These are phyloP conservation scores for Chlorella vulgaris DNA, from an alignment of 139 green algal species.

Conservation along the genomic window DNA sequence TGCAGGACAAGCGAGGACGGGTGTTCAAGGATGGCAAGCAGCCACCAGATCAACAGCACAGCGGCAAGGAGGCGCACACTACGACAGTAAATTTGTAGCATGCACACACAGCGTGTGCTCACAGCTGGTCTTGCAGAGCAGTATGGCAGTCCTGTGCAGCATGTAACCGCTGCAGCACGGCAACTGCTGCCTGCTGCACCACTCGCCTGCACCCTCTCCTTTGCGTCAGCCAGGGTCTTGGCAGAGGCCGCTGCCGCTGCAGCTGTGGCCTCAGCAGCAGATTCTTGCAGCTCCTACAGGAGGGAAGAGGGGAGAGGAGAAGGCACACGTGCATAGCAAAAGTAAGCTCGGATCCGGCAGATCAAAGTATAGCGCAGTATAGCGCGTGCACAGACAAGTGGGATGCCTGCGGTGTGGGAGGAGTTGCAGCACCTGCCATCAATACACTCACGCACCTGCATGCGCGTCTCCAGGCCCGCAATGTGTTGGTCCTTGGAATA, in stretches of 20 bases:
- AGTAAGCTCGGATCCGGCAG: neutral
- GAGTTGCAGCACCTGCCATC: too few species aligned
- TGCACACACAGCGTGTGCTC: too few species aligned
- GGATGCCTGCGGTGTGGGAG: too few species aligned
- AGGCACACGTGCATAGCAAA: neutral
- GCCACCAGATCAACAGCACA: too few species aligned
- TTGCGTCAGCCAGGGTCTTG: neutral
- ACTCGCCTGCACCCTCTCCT: constrained; percentile 28
- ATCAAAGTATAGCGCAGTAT: too few species aligned
- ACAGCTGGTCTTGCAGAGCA: too few species aligned
- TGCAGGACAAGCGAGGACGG: neutral
- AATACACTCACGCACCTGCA: constrained; percentile 27
- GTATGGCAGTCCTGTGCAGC: too few species aligned
- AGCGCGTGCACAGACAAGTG: too few species aligned
- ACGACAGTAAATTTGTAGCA: too few species aligned
- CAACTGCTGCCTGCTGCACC: too few species aligned
- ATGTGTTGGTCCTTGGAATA: constrained; percentile 16
- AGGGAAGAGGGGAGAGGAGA: neutral
- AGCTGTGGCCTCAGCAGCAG: neutral
- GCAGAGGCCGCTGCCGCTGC: constrained; percentile 3
- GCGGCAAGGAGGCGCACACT: too few species aligned
- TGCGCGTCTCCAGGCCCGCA: constrained; percentile 3
- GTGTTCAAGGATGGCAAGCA: neutral
- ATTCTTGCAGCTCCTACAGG: constrained; percentile 21
- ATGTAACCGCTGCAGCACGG: too few species aligned